These are phyloP conservation scores for Suillus spraguei DNA, from an alignment of 768 basidiomycete species.

Conservation along the genomic window DNA sequence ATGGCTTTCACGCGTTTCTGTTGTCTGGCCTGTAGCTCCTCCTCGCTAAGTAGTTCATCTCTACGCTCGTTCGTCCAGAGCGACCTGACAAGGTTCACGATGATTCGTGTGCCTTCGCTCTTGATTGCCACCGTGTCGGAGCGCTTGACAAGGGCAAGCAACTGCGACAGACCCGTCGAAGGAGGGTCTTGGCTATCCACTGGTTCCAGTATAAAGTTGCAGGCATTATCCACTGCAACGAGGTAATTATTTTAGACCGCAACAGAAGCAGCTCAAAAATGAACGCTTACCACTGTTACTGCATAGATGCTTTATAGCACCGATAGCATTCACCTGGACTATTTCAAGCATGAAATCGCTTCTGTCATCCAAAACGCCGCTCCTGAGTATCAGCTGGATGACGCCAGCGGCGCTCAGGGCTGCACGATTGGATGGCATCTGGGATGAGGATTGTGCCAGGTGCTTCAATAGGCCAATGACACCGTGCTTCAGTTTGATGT, in stretches of 20 bases:
- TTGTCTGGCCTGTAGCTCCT: slow-evolving; percentile 43
- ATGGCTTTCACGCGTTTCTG: slow-evolving; percentile 57
- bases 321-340: slow-evolving; percentile 86
- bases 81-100: slow-evolving; percentile 84
- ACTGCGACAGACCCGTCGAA: slow-evolving; percentile 61
- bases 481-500: slow-evolving; percentile 88
- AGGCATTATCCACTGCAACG: slow-evolving; percentile 45
- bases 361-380: slow-evolving; percentile 69
- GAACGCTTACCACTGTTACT: slow-evolving; percentile 62
- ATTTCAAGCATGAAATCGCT: slow-evolving; percentile 82
- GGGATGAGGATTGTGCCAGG: slow-evolving; percentile 69
- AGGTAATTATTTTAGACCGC: slow-evolving; percentile 33
- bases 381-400: slow-evolving; percentile 61
- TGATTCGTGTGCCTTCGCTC: slow-evolving; percentile 87
- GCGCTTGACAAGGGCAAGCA: slow-evolving; percentile 75
- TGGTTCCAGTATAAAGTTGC: slow-evolving; percentile 51
- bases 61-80: slow-evolving; percentile 62
- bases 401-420: slow-evolving; percentile 64
- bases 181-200: slow-evolving; percentile 29
- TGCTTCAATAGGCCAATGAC: slow-evolving; percentile 87
- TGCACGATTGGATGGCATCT: slow-evolving; percentile 58
- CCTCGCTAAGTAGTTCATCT: slow-evolving; percentile 29
- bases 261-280: slow-evolving; percentile 37
- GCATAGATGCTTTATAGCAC: slow-evolving; percentile 88
- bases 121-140: slow-evolving; percentile 82